Base-by-base conservation (phyloP, 805 yeast genomes). In the Wickerhamomyces bovis region DNA sequence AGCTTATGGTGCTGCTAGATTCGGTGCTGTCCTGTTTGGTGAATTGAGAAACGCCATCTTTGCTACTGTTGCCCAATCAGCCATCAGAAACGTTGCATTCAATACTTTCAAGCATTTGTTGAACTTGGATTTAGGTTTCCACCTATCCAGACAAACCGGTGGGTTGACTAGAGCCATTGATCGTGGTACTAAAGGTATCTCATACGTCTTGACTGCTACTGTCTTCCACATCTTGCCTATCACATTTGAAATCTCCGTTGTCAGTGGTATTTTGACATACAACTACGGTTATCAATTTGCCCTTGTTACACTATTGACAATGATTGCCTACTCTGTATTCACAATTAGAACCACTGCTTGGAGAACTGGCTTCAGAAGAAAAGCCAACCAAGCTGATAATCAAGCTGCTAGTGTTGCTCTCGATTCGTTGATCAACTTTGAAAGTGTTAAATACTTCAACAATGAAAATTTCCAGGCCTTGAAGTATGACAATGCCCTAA, bases 181-280 rank as follows among this genome's bases (percentile, higher is more conserved):
- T 60, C 74, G 99, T 53, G 99, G 99, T 64, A 92, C 98, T 1
- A 92, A 94, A 58, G 99, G 99, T 70, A 92, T 94, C 45, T 83
- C 95, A 12, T 90, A 86, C 57, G 97, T 94, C 6, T 70, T 94
- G 41, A 81, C 87, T 33, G 96, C 98, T 2, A 87, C 92, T 96
- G 96, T 94, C n/a, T 92, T 94, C 71, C 98, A 94, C 63, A 90
- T 94, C 33, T 71, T 92, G 30, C 99, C 99, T 9, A 85, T 92
- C 38, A 76, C 95, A 3, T 85, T 94, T 62, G 99, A 94, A 64
- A 94, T 94, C 44, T 76, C 86, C 3, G 83, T 94, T 46, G 99
- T 94, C 12, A 87, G 97, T 62, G 96, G 97, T 47, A 85, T 94
- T 39, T 71, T 94, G 54, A 89, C 97, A 15, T 92, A 90, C 64